Evolutionary conservation across 2,329 filamentous ascomycete genomes (phyloP), one percentile per base, ranked within the genome.

Genomic region (Colletotrichum liaoningense): DNA sequence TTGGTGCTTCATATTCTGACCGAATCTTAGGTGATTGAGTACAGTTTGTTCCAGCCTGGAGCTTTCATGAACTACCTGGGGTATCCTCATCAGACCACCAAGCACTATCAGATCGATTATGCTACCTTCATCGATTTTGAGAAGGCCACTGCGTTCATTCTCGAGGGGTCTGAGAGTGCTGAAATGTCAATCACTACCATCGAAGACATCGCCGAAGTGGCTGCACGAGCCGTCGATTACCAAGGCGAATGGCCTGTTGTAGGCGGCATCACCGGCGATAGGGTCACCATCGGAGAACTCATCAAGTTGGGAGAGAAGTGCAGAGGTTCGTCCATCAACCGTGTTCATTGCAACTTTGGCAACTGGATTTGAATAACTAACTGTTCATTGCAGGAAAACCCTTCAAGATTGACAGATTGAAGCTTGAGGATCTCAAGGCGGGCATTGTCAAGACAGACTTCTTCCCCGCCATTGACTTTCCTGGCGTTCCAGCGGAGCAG

Each of bases 41-140:
- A 88, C 77, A 84, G 79, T 30, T 79, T 87, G 2, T 89, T 89
- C 79, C 86, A 88, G 67, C 84, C 86, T 1, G 86, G 85, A 5
- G 73, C 85, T 22, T 87, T 88, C 77, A 75, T 86, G 46, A 82
- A 88, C 76, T 89, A 88, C 80, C 81, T 89, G 14, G 84, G 83
- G 19, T 80, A 81, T 66, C 86, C 87, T 0, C 76, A 85, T 68
- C 78, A 83, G 16, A 82, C 84, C 0, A 74, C 81, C 6, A 84
- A 83, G 22, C 78, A 84, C 16, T 76, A 88, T n/a, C 65, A 67
- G 3, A 77, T 78, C 5, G 57, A 64, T 4, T 26, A 14, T 22
- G 26, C 56, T 6, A 24, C 38, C 5, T 54, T 68, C 8, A 24
- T 62, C 5, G 81, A 86, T 74, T 82, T 85, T n/a, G 66, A 76